Percentiles rank a stretch among this genome's conserved stretches.
Evolutionary conservation across 176 grass and related monocot genomes (phyloP).

Genomic region (Tillandsia leiboldiana): DNA sequence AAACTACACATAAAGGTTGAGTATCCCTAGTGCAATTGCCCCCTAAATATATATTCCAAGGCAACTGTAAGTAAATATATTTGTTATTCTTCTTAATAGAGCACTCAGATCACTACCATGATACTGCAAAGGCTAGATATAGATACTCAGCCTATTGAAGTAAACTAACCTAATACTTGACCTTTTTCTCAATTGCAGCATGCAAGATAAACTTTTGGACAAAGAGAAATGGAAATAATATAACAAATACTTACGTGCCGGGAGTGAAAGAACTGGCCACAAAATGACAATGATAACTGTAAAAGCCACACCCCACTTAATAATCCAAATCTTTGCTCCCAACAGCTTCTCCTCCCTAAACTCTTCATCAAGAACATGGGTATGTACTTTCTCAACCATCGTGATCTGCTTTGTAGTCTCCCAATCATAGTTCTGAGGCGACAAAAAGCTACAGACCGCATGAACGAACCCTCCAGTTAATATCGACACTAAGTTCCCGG

Average conservation of each 20-base stretch:
- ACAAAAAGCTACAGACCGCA: slow-evolving; percentile 39
- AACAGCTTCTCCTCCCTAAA: slow-evolving; percentile 58
- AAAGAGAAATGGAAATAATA: background rate
- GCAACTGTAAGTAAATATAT: too few species aligned
- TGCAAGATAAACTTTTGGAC: background rate
- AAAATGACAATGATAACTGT: slow-evolving; percentile 45
- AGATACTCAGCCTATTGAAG: too few species aligned
- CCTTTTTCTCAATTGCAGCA: background rate
- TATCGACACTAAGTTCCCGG: slow-evolving; percentile 62
- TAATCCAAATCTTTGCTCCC: slow-evolving; percentile 57
- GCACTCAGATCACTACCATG: background rate
- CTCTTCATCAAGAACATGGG: slow-evolving; percentile 32
- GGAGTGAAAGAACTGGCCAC: slow-evolving; percentile 57
- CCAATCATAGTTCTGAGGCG: slow-evolving; percentile 64
- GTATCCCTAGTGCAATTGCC: too few species aligned
- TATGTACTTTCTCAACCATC: slow-evolving; percentile 38
- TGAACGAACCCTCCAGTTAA: slow-evolving; percentile 52
- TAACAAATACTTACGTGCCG: slow-evolving; percentile 38
- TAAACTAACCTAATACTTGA: background rate
- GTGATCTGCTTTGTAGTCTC: slow-evolving; percentile 61
- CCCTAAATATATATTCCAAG: too few species aligned
- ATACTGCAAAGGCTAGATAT: background rate
- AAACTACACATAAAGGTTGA: too few species aligned
- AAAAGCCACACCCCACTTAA: slow-evolving; percentile 62
- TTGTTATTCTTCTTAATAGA: background rate